phyloP scores from a whole-genome alignment of 1,284 basidiomycete genomes.

The Ganoderma sp. region DNA sequence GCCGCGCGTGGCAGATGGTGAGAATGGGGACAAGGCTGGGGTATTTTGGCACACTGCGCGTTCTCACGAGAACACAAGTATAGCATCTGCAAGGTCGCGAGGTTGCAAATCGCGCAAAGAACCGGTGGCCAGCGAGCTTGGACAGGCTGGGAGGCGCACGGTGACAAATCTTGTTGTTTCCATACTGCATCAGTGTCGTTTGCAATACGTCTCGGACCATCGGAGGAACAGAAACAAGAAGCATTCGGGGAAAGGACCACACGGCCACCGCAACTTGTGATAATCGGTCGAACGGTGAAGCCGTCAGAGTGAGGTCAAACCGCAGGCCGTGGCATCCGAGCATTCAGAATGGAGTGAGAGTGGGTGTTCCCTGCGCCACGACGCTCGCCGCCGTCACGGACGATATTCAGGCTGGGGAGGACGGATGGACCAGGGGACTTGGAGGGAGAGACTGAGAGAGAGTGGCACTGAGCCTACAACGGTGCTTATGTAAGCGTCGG shows the following conservation, averaged over 20 bases:
- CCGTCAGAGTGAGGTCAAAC: constrained; percentile 11
- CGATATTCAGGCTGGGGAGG: neutral
- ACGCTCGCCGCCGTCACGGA: neutral
- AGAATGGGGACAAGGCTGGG: constrained; percentile 22
- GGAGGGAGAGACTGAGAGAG: neutral
- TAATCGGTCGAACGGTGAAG: constrained; percentile 15
- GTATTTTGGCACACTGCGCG: constrained; percentile 23
- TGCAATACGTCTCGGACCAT: constrained; percentile 15
- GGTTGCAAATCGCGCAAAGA: constrained; percentile 19
- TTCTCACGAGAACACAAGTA: constrained; percentile 27
- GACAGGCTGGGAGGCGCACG: neutral
- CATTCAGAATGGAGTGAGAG: constrained; percentile 1
- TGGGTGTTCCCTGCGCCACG: neutral
- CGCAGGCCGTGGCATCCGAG: neutral
- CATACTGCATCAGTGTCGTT: constrained; percentile 8
- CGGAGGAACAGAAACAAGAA: constrained; percentile 13
- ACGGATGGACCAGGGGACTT: neutral
- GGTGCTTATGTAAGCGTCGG: constrained; percentile 28
- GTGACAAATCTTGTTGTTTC: constrained; percentile 10
- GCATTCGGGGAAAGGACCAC: neutral
- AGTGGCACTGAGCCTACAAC: constrained; percentile 2
- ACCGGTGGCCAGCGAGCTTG: constrained; percentile 13
- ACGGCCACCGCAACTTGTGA: constrained; percentile 7
- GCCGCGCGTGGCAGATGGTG: constrained; percentile 28
- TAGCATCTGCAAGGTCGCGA: constrained; percentile 28